A percentile compares a stretch with the other conserved stretches of the same genome.
Conservation (phyloP, 176 grass and related monocot species). For the Hordeum marinum region DNA sequence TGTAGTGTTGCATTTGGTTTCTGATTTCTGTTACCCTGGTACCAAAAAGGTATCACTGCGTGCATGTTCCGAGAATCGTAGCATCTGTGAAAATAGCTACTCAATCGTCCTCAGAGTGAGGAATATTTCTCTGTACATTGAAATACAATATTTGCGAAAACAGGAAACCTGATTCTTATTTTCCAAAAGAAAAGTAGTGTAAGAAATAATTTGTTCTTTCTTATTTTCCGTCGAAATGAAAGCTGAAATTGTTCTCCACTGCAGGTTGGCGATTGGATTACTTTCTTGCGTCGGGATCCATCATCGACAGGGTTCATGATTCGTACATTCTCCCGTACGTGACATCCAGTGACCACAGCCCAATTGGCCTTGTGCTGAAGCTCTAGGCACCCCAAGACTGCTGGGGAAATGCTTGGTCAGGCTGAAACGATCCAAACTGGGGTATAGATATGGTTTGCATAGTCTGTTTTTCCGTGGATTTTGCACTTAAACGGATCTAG, state of each 20-base stretch:
- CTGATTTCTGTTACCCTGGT: background rate
- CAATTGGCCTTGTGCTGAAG: slow-evolving; percentile 78
- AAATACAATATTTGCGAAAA: background rate
- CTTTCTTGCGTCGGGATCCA: slow-evolving; percentile 67
- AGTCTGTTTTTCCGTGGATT: background rate
- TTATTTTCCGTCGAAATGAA: background rate
- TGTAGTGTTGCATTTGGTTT: background rate
- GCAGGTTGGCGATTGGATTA: slow-evolving; percentile 85
- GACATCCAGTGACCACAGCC: slow-evolving; percentile 73
- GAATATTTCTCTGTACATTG: background rate
- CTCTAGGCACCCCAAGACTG: slow-evolving; percentile 26
- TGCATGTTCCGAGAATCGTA: background rate
- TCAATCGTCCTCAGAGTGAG: background rate
- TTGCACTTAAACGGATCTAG: background rate
- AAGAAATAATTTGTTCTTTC: background rate
- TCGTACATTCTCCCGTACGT: slow-evolving; percentile 75
- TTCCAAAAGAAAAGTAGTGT: background rate
- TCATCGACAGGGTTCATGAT: slow-evolving; percentile 63
- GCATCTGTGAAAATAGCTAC: background rate
- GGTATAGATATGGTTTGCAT: background rate
- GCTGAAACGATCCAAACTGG: background rate
- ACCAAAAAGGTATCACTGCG: background rate
- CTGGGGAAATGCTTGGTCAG: slow-evolving; percentile 11
- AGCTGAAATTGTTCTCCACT: background rate
- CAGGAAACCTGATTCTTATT: background rate